Evolutionary conservation across 495 filamentous ascomycete species (phyloP).

Genomic region (Penicillium soppii): DNA sequence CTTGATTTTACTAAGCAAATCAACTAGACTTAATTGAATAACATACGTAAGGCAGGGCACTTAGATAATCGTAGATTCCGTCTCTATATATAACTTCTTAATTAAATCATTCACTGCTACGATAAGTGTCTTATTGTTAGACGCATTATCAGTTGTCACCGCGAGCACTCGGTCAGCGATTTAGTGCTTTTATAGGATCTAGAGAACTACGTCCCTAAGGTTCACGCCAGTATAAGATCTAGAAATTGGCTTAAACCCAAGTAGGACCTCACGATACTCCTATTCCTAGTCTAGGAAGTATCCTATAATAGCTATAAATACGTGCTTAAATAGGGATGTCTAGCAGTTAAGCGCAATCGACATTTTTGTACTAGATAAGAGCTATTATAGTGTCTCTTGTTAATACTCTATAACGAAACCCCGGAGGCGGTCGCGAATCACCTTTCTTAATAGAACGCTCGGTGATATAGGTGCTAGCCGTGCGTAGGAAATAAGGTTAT

Average conservation of each 20-base stretch:
- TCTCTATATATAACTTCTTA: too few species aligned
- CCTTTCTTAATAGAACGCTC: not conserved
- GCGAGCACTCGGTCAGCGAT: too few species aligned
- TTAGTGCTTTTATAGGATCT: constrained; percentile 1
- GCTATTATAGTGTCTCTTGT: constrained; percentile 1
- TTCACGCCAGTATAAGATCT: constrained; percentile 6
- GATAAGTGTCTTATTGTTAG: too few species aligned
- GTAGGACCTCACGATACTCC: constrained; percentile 12
- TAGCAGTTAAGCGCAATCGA: constrained; percentile 14
- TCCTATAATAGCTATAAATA: constrained; percentile 18
- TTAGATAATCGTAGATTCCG: too few species aligned
- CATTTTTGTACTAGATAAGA: constrained; percentile 5
- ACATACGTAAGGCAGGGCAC: too few species aligned
- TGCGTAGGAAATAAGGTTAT: not conserved
- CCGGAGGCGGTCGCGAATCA: not conserved
- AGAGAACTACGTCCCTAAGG: constrained; percentile 1
- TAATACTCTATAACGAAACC: not conserved
- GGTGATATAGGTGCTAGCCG: not conserved
- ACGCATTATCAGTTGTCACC: too few species aligned
- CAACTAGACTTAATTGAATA: too few species aligned
- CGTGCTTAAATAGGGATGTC: constrained; percentile 14
- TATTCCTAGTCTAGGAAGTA: constrained; percentile 14
- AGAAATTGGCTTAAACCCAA: constrained; percentile 15
- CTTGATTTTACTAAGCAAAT: too few species aligned
- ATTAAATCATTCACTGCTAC: too few species aligned